These are phyloP conservation scores for Cadophora malorum DNA, from an alignment of 2,329 filamentous ascomycete species.

Conservation along the genomic window DNA sequence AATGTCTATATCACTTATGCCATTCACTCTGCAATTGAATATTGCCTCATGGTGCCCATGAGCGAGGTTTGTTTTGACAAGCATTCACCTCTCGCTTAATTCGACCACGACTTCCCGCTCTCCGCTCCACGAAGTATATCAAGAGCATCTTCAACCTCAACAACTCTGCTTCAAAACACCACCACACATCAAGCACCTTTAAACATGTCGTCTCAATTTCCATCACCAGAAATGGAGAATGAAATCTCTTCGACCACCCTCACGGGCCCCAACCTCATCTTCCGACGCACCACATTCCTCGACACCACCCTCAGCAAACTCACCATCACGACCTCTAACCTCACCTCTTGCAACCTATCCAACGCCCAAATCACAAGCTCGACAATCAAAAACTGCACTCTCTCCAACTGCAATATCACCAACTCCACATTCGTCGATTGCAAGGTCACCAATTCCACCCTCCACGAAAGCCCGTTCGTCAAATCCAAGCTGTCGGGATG, in stretches of 20 bases:
- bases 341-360: background rate
- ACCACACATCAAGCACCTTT: background rate
- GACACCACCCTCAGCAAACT: background rate
- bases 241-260: conserved; percentile 4
- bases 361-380: background rate
- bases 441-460: conserved; percentile 12
- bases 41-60: too few species aligned
- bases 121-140: background rate
- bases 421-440: conserved; percentile 1
- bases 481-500: conserved; percentile 6
- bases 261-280: background rate
- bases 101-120: too few species aligned
- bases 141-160: background rate
- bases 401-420: background rate
- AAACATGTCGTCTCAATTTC: background rate
- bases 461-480: conserved; percentile 2
- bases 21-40: too few species aligned
- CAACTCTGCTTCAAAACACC: background rate
- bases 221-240: background rate
- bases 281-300: background rate
- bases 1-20: too few species aligned
- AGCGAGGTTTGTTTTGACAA: background rate
- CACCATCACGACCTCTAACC: background rate
- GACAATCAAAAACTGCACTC: background rate
- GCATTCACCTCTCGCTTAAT: conserved; percentile 6